These are phyloP conservation scores for Discostella stelligeroides DNA, from an alignment of 108 stramenopile species.

Conservation along the genomic window DNA sequence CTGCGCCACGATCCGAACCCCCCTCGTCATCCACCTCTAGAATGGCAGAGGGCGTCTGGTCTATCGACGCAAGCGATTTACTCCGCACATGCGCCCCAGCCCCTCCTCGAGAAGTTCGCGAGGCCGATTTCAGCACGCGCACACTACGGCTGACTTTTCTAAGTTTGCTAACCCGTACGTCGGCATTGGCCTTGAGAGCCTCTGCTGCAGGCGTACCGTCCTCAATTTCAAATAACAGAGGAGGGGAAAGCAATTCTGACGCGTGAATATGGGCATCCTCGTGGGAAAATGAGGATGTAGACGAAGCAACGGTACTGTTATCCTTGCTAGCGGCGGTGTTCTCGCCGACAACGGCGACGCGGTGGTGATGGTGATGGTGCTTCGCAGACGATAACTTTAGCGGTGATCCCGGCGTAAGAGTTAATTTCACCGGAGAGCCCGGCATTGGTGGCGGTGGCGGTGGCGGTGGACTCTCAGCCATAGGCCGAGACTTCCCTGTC, in stretches of 20 bases:
- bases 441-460: neutral
- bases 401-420: too few relatives aligned
- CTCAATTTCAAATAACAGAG: slow-evolving; percentile 55
- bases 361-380: too few relatives aligned
- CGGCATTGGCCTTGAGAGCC: slow-evolving; percentile 77
- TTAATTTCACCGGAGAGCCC: too few relatives aligned
- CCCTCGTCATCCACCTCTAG: slow-evolving; percentile 43
- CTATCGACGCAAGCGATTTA: slow-evolving; percentile 2
- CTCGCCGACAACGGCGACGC: neutral
- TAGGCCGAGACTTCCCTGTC: slow-evolving; percentile 3
- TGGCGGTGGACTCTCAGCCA: slow-evolving; percentile 21
- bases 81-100: neutral
- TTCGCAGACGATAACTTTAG: too few relatives aligned
- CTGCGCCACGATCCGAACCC: slow-evolving; percentile 10
- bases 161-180: slow-evolving; percentile 64
- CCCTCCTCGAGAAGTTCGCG: neutral
- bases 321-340: neutral
- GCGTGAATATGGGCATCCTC: neutral
- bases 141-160: slow-evolving; percentile 74
- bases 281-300: slow-evolving; percentile 7
- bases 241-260: slow-evolving; percentile 15
- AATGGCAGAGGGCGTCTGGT: slow-evolving; percentile 28
- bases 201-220: slow-evolving; percentile 82
- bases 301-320: neutral
- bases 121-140: slow-evolving; percentile 57